These are phyloP conservation scores for Cryphonectria naterciae DNA, from an alignment of 2,329 filamentous ascomycete genomes.

Conservation along the genomic window DNA sequence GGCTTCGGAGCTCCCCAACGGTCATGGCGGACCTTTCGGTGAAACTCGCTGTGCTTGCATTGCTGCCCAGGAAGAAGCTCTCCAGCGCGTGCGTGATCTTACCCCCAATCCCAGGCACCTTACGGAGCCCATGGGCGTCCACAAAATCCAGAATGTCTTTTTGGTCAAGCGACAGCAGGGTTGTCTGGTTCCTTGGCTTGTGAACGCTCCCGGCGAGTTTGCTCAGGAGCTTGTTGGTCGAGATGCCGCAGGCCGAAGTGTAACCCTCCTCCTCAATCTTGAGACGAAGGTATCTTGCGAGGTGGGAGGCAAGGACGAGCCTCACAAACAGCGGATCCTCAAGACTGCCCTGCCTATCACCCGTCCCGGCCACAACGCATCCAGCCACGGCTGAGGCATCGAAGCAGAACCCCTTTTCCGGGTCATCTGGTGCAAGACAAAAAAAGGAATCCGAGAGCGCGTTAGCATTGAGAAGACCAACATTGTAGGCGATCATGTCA, in stretches of 20 bases:
- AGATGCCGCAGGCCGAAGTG: slow-evolving; percentile 84
- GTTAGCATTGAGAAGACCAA: slow-evolving; percentile 68
- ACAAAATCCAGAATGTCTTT: slow-evolving; percentile 68
- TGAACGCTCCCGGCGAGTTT: slow-evolving; percentile 84
- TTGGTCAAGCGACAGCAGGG: slow-evolving; percentile 69
- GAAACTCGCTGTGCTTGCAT: slow-evolving; percentile 41
- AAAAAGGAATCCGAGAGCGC: slow-evolving; percentile 76
- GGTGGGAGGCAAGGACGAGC: slow-evolving; percentile 77
- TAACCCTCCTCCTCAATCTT: slow-evolving; percentile 79
- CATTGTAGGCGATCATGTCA: slow-evolving; percentile 83
- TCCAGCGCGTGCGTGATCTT: slow-evolving; percentile 67
- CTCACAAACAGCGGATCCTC: slow-evolving; percentile 53
- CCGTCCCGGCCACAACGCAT: slow-evolving; percentile 46
- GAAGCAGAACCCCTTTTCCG: slow-evolving; percentile 78
- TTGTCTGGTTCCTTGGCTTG: slow-evolving; percentile 88
- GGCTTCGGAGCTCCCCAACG: slow-evolving; percentile 66
- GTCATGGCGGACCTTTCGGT: slow-evolving; percentile 55
- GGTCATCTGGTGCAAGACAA: slow-evolving; percentile 71
- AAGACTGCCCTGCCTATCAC: slow-evolving; percentile 1
- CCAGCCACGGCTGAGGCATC: slow-evolving; percentile 73
- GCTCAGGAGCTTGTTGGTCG: slow-evolving; percentile 82
- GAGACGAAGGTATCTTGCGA: slow-evolving; percentile 74
- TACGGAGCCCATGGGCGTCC: slow-evolving; percentile 74
- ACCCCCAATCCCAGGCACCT: slow-evolving; percentile 84
- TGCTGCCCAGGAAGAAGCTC: slow-evolving; percentile 52